These are phyloP conservation scores for Pythium dissimile DNA, from an alignment of 352 stramenopile species.

Conservation along the genomic window DNA sequence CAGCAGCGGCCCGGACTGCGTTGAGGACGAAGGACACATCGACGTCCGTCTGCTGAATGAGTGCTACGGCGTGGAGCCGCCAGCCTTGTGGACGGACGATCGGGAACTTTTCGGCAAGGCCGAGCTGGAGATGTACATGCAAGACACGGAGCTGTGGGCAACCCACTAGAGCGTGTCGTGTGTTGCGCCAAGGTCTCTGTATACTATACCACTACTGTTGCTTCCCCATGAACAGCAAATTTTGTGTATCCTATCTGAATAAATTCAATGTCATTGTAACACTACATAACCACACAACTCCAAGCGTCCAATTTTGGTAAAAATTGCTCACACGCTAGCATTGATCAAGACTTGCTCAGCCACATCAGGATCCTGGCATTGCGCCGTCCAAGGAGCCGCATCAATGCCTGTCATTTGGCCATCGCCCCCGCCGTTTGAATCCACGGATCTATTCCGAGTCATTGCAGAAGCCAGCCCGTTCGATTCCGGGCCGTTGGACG, in stretches of 20 bases:
- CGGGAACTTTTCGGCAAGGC: slow-evolving; percentile 20
- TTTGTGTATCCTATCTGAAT: slow-evolving; percentile 14
- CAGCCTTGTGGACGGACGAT: slow-evolving; percentile 8
- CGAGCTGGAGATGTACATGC: slow-evolving; percentile 28
- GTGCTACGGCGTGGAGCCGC: slow-evolving; percentile 15
- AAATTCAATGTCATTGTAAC: background rate
- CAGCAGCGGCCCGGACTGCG: background rate
- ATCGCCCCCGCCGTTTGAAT: slow-evolving; percentile 5
- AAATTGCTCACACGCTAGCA: too few relatives aligned
- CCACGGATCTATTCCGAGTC: too few relatives aligned
- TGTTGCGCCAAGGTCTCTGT: background rate
- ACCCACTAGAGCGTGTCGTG: background rate
- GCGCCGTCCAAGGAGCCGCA: too few relatives aligned
- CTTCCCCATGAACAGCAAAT: too few relatives aligned
- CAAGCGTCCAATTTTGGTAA: too few relatives aligned
- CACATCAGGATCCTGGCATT: too few relatives aligned
- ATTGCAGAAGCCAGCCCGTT: slow-evolving; percentile 1
- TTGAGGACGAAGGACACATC: background rate
- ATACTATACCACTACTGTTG: too few relatives aligned
- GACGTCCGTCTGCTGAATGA: slow-evolving; percentile 11
- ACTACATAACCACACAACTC: too few relatives aligned
- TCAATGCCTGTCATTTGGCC: slow-evolving; percentile 8
- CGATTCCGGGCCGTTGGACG: background rate
- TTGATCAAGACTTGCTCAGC: too few relatives aligned
- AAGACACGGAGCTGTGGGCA: slow-evolving; percentile 24